Conservation (phyloP, 225 moss, liverwort and hornwort genomes). For the Pseudisothecium myosuroides region DNA sequence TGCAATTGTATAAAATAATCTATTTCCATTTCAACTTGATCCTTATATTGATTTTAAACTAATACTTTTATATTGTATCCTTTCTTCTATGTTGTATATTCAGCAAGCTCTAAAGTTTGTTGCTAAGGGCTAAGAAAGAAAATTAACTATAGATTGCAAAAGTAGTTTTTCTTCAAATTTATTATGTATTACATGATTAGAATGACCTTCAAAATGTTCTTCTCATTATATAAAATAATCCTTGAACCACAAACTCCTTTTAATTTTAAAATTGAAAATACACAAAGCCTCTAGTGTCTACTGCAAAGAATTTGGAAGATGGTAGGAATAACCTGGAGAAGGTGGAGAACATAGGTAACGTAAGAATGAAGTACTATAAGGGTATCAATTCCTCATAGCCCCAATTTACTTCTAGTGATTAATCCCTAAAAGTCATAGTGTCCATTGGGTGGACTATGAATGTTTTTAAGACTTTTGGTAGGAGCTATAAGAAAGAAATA, state of each 20-base stretch:
- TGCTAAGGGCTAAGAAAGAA: not conserved
- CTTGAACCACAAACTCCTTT: too few species aligned
- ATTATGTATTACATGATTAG: too few species aligned
- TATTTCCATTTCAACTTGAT: not conserved
- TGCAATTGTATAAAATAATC: not conserved
- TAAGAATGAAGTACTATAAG: not conserved
- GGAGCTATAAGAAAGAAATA: not conserved
- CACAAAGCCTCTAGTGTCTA: not conserved
- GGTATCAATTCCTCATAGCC: not conserved
- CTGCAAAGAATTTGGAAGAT: not conserved
- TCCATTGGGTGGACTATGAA: not conserved
- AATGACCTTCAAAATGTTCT: not conserved
- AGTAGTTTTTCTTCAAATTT: not conserved
- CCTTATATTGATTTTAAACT: not conserved
- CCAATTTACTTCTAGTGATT: not conserved
- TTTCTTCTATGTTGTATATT: not conserved
- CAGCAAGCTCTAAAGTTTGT: not conserved
- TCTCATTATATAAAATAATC: too few species aligned
- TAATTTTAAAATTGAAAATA: too few species aligned
- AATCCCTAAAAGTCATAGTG: accelerated
- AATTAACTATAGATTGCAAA: not conserved
- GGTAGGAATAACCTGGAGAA: too few species aligned
- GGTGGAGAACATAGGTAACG: accelerated
- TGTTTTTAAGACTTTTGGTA: not conserved
- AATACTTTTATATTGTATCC: not conserved